These are phyloP conservation scores for Eucalyptus erythrocorys DNA, from an alignment of 345 rosid species.

Conservation along the genomic window DNA sequence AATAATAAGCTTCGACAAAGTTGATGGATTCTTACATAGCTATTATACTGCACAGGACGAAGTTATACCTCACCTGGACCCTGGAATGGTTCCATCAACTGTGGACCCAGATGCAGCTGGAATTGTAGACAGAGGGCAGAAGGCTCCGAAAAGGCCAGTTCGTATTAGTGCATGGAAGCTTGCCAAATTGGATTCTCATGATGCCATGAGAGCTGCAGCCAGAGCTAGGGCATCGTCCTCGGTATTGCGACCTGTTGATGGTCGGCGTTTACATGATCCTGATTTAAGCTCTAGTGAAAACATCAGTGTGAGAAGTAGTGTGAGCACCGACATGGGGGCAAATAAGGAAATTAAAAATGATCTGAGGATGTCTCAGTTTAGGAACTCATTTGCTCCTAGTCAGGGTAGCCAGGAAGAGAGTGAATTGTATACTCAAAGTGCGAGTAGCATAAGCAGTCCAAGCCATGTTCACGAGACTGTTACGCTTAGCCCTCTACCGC, in stretches of 20 bases:
- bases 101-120: slow-evolving; percentile 90
- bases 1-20: not conserved
- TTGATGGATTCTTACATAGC: not conserved
- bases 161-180: slow-evolving; percentile 88
- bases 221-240: slow-evolving; percentile 98
- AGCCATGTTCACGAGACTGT: slow-evolving; percentile 71
- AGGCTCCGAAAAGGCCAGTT: slow-evolving; percentile 59
- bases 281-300: slow-evolving; percentile 81
- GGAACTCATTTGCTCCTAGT: slow-evolving; percentile 71
- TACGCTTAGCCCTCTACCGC: slow-evolving; percentile 76
- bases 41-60: slow-evolving; percentile 53
- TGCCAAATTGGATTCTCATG: slow-evolving; percentile 72
- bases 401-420: slow-evolving; percentile 88
- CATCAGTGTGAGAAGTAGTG: slow-evolving; percentile 74
- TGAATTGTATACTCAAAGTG: slow-evolving; percentile 73
- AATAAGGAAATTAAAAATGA: slow-evolving; percentile 61
- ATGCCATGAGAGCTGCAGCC: slow-evolving; percentile 88
- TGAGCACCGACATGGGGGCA: slow-evolving; percentile 53
- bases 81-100: slow-evolving; percentile 94
- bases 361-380: slow-evolving; percentile 26
- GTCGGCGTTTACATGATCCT: slow-evolving; percentile 35
- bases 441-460: slow-evolving; percentile 92
- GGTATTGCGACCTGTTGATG: slow-evolving; percentile 66
- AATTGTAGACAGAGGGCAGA: slow-evolving; percentile 51
- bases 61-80: slow-evolving; percentile 92